These are phyloP conservation scores for Auriscalpium orientale DNA, from an alignment of 768 basidiomycete genomes.

Conservation along the genomic window DNA sequence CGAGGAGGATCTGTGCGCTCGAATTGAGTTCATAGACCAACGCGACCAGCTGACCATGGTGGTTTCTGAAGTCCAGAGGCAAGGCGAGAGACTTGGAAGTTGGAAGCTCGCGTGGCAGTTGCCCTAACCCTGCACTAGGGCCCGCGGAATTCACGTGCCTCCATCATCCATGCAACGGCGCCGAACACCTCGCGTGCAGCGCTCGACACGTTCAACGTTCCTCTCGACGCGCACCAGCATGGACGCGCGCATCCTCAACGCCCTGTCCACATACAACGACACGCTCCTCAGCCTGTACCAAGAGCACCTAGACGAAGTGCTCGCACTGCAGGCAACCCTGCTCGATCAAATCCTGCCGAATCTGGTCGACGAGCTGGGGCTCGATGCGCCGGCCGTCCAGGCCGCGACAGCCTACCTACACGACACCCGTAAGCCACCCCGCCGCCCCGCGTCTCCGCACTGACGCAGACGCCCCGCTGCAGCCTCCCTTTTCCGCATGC, in stretches of 20 bases:
- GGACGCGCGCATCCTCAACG: not conserved
- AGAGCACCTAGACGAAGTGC: slow-evolving; percentile 38
- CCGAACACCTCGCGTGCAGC: not conserved
- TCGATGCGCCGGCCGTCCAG: slow-evolving; percentile 36
- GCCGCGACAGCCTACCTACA: slow-evolving; percentile 57
- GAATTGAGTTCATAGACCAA: too few relatives aligned
- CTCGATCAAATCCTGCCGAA: slow-evolving; percentile 53
- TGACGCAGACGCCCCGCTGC: not conserved
- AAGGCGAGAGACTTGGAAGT: too few relatives aligned
- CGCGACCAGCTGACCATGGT: too few relatives aligned
- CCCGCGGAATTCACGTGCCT: too few relatives aligned
- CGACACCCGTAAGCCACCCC: slow-evolving; percentile 48
- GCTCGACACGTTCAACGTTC: not conserved
- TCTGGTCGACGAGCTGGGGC: slow-evolving; percentile 48
- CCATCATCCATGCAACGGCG: too few relatives aligned
- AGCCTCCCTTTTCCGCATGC: slow-evolving; percentile 33
- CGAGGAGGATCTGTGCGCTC: too few relatives aligned
- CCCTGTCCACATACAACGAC: slow-evolving; percentile 29
- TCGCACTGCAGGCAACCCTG: slow-evolving; percentile 42
- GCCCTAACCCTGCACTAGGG: too few relatives aligned
- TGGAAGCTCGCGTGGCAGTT: too few relatives aligned
- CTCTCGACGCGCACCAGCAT: not conserved
- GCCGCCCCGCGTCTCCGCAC: not conserved
- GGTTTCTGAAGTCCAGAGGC: too few relatives aligned
- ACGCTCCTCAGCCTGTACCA: slow-evolving; percentile 43